Conservation (phyloP, 2,329 filamentous ascomycete species). For the Chaetomium olivaceum region DNA sequence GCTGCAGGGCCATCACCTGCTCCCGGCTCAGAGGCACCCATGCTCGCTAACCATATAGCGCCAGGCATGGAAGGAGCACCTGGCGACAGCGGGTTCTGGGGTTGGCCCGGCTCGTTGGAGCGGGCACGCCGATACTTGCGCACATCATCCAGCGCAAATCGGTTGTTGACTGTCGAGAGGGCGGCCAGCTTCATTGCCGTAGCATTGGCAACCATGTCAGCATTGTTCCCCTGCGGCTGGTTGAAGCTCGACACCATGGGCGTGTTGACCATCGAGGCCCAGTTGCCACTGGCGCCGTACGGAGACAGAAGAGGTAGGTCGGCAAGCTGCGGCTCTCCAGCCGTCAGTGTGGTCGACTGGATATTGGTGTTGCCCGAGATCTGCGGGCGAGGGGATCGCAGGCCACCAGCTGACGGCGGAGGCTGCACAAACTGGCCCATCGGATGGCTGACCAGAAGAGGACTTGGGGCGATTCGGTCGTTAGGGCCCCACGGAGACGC, state of each 20-base stretch:
- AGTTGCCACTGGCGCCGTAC: slow-evolving; percentile 81
- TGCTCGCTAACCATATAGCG: slow-evolving; percentile 89
- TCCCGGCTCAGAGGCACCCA: slow-evolving; percentile 81
- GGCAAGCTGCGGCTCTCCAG: slow-evolving; percentile 64
- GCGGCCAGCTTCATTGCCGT: slow-evolving; percentile 99
- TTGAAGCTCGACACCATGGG: slow-evolving; percentile 90
- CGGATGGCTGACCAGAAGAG: slow-evolving; percentile 72
- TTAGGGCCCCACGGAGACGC: slow-evolving; percentile 75
- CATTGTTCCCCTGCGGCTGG: slow-evolving; percentile 60
- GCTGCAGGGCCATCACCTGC: slow-evolving; percentile 73
- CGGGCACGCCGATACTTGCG: slow-evolving; percentile 91
- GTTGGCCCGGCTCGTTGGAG: slow-evolving; percentile 73
- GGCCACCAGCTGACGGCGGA: slow-evolving; percentile 66
- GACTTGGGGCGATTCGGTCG: slow-evolving; percentile 69
- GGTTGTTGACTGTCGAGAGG: slow-evolving; percentile 95
- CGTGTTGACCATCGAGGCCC: slow-evolving; percentile 98
- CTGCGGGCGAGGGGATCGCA: slow-evolving; percentile 78
- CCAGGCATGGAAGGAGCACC: slow-evolving; percentile 66
- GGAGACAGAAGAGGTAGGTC: slow-evolving; percentile 87
- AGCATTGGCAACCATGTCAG: slow-evolving; percentile 97
- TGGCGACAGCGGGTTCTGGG: slow-evolving; percentile 65
- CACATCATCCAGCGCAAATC: slow-evolving; percentile 93
- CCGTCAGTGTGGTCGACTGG: slow-evolving; percentile 79
- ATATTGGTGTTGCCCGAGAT: slow-evolving; percentile 68
- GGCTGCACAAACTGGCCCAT: slow-evolving; percentile 97